phyloP scores from a whole-genome alignment of 169 alveolate species.

The Plasmodium adleri region DNA sequence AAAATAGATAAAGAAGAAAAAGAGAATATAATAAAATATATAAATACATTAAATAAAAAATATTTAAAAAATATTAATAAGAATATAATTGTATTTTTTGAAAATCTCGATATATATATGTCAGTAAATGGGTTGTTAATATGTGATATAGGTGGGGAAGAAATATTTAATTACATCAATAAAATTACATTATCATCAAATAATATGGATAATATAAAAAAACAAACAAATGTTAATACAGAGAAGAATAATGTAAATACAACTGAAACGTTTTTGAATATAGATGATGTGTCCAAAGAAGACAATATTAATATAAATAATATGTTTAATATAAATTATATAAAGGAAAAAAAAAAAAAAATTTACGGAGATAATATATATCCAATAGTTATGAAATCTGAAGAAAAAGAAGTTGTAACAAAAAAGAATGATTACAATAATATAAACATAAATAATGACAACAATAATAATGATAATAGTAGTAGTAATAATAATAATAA shows the following conservation, averaged over 20 bases:
- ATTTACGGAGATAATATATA: conserved; percentile 81
- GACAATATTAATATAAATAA: conserved; percentile 27
- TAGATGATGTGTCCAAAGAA: not conserved
- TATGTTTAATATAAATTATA: conserved; percentile 79
- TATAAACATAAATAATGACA: not conserved
- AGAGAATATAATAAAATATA: conserved; percentile 29
- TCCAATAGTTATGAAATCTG: conserved; percentile 72
- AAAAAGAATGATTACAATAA: not conserved
- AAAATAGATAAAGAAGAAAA: conserved; percentile 19
- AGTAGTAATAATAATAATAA: too few species aligned
- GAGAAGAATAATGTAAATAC: not conserved
- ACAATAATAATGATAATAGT: too few species aligned
- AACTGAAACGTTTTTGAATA: not conserved
- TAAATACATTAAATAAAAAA: conserved; percentile 50
- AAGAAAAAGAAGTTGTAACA: not conserved
- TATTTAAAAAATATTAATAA: conserved; percentile 22
- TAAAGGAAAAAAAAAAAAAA: conserved; percentile 78
- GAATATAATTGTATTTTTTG: conserved; percentile 39
- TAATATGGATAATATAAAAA: not conserved
- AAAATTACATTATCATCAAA: not conserved
- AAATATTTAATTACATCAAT: conserved; percentile 32
- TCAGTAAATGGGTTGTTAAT: conserved; percentile 60
- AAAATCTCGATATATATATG: conserved; percentile 54
- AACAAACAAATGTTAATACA: not conserved
- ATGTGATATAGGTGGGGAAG: conserved; percentile 68